Percentiles rank a stretch among this genome's conserved stretches.
These are phyloP conservation scores for Tricholoma saponaceum DNA, from an alignment of 768 basidiomycete genomes.

Conservation along the genomic window DNA sequence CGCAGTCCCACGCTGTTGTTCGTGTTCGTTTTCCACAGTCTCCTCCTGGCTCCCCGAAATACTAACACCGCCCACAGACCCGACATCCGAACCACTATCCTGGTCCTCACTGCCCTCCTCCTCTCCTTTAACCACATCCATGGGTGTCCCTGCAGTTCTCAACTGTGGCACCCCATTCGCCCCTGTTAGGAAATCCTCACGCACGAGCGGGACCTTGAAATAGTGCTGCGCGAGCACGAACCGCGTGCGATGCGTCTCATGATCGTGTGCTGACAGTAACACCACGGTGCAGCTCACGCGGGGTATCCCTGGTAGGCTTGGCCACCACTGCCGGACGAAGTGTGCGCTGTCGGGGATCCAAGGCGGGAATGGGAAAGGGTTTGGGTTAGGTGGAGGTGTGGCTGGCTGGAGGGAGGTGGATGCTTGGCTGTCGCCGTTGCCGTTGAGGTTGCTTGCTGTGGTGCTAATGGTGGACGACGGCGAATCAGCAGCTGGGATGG, in stretches of 20 bases:
- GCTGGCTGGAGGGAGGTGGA: not conserved
- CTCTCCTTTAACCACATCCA: not conserved
- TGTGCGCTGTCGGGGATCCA: slow-evolving; percentile 76
- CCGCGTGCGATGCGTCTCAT: slow-evolving; percentile 51
- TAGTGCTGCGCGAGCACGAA: slow-evolving; percentile 76
- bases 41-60: not conserved
- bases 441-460: not conserved
- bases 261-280: slow-evolving; percentile 59
- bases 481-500: not conserved
- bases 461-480: not conserved
- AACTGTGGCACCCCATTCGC: slow-evolving; percentile 3
- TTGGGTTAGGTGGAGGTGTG: slow-evolving; percentile 23
- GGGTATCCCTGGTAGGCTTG: slow-evolving; percentile 57
- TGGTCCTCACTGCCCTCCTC: not conserved
- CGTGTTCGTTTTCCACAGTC: not conserved
- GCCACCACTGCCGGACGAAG: slow-evolving; percentile 83
- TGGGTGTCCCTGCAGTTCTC: slow-evolving; percentile 2
- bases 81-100: not conserved
- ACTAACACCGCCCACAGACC: not conserved
- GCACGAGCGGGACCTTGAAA: slow-evolving; percentile 60
- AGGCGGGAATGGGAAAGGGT: slow-evolving; percentile 62
- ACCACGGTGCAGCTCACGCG: slow-evolving; percentile 71
- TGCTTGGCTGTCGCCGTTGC: slow-evolving; percentile 7
- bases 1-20: slow-evolving; percentile 12
- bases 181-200: slow-evolving; percentile 23